phyloP scores from a whole-genome alignment of 2,329 filamentous ascomycete genomes.

The Pezicula neosporulosa region DNA sequence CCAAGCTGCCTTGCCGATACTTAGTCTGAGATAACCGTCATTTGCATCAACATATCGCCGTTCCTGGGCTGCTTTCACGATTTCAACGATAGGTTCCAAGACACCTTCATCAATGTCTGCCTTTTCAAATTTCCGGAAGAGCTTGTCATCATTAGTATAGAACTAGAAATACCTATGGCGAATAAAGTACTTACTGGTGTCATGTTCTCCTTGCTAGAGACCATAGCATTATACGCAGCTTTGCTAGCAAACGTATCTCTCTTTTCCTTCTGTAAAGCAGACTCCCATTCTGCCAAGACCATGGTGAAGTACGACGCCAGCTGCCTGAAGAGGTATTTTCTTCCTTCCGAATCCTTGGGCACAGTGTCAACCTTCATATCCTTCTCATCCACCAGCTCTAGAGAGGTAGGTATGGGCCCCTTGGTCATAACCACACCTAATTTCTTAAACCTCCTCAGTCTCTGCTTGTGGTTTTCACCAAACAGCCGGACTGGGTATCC shows the following conservation, averaged over 20 bases:
- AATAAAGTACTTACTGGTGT: constrained; percentile 53
- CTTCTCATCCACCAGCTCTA: constrained; percentile 75
- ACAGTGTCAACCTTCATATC: constrained; percentile 80
- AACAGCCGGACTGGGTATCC: constrained; percentile 75
- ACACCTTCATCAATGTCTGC: constrained; percentile 75
- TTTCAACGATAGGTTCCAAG: constrained; percentile 81
- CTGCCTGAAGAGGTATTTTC: constrained; percentile 77
- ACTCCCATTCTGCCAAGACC: constrained; percentile 85
- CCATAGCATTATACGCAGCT: constrained; percentile 79
- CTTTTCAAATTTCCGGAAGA: constrained; percentile 87
- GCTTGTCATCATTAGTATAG: constrained; percentile 31
- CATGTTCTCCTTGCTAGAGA: constrained; percentile 84
- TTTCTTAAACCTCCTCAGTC: constrained; percentile 68
- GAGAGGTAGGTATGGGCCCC: constrained; percentile 82
- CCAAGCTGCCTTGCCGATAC: constrained; percentile 96
- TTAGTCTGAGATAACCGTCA: constrained; percentile 87
- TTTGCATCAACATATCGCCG: constrained; percentile 94
- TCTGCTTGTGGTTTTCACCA: constrained; percentile 70
- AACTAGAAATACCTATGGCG: neutral
- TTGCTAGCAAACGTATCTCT: constrained; percentile 72
- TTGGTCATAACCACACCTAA: constrained; percentile 59
- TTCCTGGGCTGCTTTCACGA: constrained; percentile 86
- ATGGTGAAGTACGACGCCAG: constrained; percentile 94
- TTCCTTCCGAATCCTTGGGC: constrained; percentile 59
- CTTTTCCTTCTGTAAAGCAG: constrained; percentile 66